Evolutionary conservation across 331 rosid genomes (phyloP), one percentile per base, ranked within the genome.

Genomic region (Erythrophleum ivorense): DNA sequence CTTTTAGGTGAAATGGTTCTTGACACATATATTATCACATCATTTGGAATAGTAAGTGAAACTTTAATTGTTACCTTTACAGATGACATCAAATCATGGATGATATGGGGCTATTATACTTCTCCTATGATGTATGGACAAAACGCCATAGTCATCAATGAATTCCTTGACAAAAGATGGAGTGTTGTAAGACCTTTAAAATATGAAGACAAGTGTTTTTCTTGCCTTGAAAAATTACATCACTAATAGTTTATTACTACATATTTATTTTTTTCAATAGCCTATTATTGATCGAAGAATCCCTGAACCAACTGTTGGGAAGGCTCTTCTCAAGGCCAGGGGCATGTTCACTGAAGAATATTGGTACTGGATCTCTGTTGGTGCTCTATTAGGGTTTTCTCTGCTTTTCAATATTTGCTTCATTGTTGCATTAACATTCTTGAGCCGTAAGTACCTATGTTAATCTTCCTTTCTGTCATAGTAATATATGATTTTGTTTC

Each of bases 61-160:
- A 50, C 46, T 33, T 38, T 9, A 71, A 70, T 11, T 50, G 14
- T 49, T 5, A 34, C n/a, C 52, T 38, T 34, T 65, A 9, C 58
- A 85, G 85, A 85, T 78, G 85, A 81, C 80, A 85, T 85, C 40
- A 29, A 67, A 73, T 74, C 83, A 13, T 85, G 88, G 88, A 78
- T 85, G 85, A 73, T 77, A 58, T 85, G 88, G 88, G 88, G 85
- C 48, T 85, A 81, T 67, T 85, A 85, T 40, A 24, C 43, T 18
- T 85, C 88, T 67, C 88, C 88, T 7, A 72, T 85, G 88, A 81
- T 78, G 83, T 85, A 85, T 55, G 88, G 85, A 67, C 88, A 85
- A 53, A 85, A 85, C 60, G 83, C 88, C 3, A 57, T 85, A 34
- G 88, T n/a, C 63, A 81, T 81, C 62, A 81, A 81, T 49, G 88